Evolutionary conservation across 768 basidiomycete species (phyloP).

Genomic region (Daedaleopsis sinensis): DNA sequence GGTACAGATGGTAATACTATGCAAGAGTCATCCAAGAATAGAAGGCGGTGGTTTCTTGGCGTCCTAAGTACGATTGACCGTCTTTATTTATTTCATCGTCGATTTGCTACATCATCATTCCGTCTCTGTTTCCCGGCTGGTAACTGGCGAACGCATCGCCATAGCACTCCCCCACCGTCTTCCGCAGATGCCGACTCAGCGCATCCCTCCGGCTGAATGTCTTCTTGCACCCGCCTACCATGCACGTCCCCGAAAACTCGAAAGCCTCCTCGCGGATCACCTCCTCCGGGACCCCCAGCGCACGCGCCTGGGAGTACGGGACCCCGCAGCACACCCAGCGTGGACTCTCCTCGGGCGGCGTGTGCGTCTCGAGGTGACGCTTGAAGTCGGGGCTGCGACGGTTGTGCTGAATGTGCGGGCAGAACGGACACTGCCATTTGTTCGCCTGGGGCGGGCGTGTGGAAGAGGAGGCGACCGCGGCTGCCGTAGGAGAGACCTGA

Average conservation of each 20-base stretch:
- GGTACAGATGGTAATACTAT: too few species aligned
- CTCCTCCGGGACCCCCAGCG: not conserved
- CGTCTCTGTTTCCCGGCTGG: conserved; percentile 5
- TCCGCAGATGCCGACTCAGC: conserved; percentile 13
- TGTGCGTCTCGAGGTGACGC: conserved; percentile 19
- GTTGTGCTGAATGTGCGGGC: conserved; percentile 11
- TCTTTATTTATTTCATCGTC: too few species aligned
- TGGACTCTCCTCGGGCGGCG: not conserved
- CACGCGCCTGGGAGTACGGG: conserved; percentile 1
- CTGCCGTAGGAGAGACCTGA: too few species aligned
- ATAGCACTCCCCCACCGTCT: conserved; percentile 1
- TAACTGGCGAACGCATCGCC: conserved; percentile 1
- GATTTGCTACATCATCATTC: too few species aligned
- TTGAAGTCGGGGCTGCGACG: conserved; percentile 15
- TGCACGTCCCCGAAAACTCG: conserved; percentile 8
- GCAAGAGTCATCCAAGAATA: too few species aligned
- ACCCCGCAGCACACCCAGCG: conserved; percentile 20
- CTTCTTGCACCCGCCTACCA: conserved; percentile 20
- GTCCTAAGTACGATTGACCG: too few species aligned
- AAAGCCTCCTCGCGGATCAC: not conserved
- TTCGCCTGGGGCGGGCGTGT: not conserved
- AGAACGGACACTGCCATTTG: conserved; percentile 10
- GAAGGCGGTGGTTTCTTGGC: too few species aligned
- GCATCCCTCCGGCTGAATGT: conserved; percentile 17
- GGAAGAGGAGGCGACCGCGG: not conserved